Evolutionary conservation across 2,329 filamentous ascomycete genomes (phyloP), one percentile per base, ranked within the genome.

Genomic region (Aspergillus niger): DNA sequence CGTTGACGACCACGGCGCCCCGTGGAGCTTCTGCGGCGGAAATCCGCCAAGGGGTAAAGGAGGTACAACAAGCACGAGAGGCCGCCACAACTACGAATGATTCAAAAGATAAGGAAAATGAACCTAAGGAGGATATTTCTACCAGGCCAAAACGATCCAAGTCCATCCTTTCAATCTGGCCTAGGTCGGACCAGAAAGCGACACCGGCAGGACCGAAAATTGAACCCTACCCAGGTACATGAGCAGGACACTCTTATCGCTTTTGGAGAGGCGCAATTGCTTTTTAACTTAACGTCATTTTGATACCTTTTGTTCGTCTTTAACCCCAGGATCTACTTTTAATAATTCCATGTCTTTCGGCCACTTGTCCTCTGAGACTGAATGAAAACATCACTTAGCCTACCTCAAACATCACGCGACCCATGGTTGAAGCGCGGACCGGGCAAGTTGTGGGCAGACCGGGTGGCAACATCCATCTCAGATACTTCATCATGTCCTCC

Each of bases 1-100:
- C 75, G 6, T 62, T 75, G 41, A 76, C 71, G 6, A 81, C 79
- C 1, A 80, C 76, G 0, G 78, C 78, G 3, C 72, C 75, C 15
- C 70, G 70, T 32, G 78, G 77, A 8, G 78, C 78, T 5, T 72
- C 76, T 6, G 67, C 73, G 5, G 72, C 76, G 38, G 75, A 78
- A 53, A 69, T 80, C 36, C 71, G 75, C 11, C 69, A 75, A 48
- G 79, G 78, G 0, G 75, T 80, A 20, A 70, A 72, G 61, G 76
- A 75, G 58, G 76, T 72, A 5, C 71, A 78, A 51, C 68, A 73
- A 57, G 70, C 73, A 28, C 72, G 74, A 28, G 69, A 71, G 41
- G 66, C 67, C 28, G 62, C 69, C n/a, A 62, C 65, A 4, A 15
- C 39, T 43, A 24, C 52, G 1, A 22, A n/a, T 15, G 30, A 13